Percentiles rank a stretch among this genome's conserved stretches.
phyloP scores from a whole-genome alignment of 2,329 filamentous ascomycete genomes.

The Exophiala calicioides region DNA sequence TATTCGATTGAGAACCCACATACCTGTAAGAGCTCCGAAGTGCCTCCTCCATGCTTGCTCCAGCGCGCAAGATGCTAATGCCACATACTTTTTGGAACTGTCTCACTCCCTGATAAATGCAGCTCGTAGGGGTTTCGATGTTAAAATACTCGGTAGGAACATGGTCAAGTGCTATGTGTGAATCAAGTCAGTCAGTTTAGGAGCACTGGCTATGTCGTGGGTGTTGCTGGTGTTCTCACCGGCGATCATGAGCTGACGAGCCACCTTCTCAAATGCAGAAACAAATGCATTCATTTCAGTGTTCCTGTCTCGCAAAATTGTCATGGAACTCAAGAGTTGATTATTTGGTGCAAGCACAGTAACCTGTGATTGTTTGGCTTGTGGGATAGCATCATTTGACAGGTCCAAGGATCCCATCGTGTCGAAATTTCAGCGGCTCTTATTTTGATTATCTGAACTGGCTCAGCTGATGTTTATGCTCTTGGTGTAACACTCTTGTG shows the following conservation, averaged over 20 bases:
- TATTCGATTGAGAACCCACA: not conserved
- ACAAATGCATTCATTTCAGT: conserved; percentile 5
- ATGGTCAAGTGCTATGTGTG: conserved; percentile 26
- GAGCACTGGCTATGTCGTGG: no score
- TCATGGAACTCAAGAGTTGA: conserved; percentile 67
- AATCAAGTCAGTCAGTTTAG: conserved; percentile 1
- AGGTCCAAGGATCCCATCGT: not conserved
- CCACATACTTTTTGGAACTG: conserved; percentile 33
- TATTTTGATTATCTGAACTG: no score
- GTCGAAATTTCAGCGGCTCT: not conserved
- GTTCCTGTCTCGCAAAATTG: conserved; percentile 48
- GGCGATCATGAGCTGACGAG: conserved; percentile 5
- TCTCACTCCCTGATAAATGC: conserved; percentile 21
- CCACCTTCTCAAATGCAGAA: conserved; percentile 8
- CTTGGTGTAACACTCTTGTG: no score
- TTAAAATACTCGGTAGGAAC: conserved; percentile 19
- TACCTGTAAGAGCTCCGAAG: conserved; percentile 35
- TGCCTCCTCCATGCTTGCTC: conserved; percentile 37
- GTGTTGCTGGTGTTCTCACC: no score
- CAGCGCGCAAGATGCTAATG: conserved; percentile 38
- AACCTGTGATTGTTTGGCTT: not conserved
- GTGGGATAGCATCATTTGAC: not conserved
- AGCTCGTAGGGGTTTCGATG: conserved; percentile 23
- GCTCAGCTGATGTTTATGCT: no score
- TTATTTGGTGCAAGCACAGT: conserved; percentile 59